Evolutionary conservation across 805 yeast species (phyloP).

Genomic region (Starmerella khaoyaiensis): DNA sequence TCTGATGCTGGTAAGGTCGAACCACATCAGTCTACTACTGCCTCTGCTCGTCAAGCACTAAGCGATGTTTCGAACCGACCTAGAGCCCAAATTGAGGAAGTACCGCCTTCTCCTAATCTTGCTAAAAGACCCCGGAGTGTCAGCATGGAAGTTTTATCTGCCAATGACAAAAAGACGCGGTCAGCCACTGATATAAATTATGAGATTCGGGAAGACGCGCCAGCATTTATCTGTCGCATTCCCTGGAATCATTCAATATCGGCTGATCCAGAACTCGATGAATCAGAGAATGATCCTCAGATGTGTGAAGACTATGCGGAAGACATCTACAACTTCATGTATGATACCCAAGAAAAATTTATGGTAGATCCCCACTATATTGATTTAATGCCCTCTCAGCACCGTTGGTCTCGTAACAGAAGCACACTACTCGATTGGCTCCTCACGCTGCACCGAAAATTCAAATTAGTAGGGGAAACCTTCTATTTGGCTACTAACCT

Average conservation of each 20-base stretch:
- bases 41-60: no score
- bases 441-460: constrained; percentile 74
- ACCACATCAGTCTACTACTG: no score
- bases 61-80: no score
- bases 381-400: constrained; percentile 48
- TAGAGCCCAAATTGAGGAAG: background rate
- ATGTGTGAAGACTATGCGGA: constrained; percentile 90
- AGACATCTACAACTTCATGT: constrained; percentile 72
- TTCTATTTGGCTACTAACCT: constrained; percentile 68
- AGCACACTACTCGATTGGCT: constrained; percentile 88
- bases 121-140: constrained; percentile 9
- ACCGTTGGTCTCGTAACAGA: constrained; percentile 56
- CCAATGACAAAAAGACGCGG: constrained; percentile 6
- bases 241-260: constrained; percentile 1
- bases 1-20: no score
- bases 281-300: constrained; percentile 34
- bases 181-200: background rate
- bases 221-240: constrained; percentile 1
- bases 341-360: constrained; percentile 57
- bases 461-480: constrained; percentile 75
- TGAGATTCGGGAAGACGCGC: background rate
- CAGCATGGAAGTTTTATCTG: constrained; percentile 6
- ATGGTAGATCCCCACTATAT: constrained; percentile 49
- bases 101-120: constrained; percentile 4
- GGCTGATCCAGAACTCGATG: constrained; percentile 20